phyloP scores from a whole-genome alignment of 1,284 basidiomycete genomes.

The Athelia sp. region DNA sequence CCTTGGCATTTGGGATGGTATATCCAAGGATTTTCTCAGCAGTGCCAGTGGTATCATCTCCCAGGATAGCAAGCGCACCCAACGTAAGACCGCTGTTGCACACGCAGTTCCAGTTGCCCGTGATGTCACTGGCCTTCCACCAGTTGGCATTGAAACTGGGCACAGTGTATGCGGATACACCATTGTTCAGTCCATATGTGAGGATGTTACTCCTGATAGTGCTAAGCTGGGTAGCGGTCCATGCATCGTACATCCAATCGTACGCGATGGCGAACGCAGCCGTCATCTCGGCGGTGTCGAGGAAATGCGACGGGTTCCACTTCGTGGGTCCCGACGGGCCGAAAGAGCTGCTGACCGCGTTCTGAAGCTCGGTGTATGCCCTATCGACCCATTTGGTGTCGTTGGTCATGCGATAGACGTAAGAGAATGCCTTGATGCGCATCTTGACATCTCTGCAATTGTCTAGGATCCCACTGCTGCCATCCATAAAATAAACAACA shows the following conservation, averaged over 20 bases:
- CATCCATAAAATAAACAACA: slow-evolving; percentile 75
- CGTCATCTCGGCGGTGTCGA: slow-evolving; percentile 89
- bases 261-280: slow-evolving; percentile 90
- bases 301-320: slow-evolving; percentile 92
- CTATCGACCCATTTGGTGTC: slow-evolving; percentile 87
- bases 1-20: slow-evolving; percentile 71
- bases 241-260: slow-evolving; percentile 91
- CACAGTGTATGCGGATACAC: slow-evolving; percentile 46
- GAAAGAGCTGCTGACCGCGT: slow-evolving; percentile 68
- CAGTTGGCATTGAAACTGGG: slow-evolving; percentile 44
- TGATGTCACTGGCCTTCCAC: slow-evolving; percentile 49
- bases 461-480: slow-evolving; percentile 90
- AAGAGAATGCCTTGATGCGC: slow-evolving; percentile 90
- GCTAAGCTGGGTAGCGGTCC: slow-evolving; percentile 70
- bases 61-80: slow-evolving; percentile 86
- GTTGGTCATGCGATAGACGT: slow-evolving; percentile 87
- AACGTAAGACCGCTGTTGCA: slow-evolving; percentile 90
- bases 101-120: slow-evolving; percentile 97
- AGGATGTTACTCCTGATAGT: slow-evolving; percentile 75
- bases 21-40: slow-evolving; percentile 65
- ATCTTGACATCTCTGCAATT: slow-evolving; percentile 87
- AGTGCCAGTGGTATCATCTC: slow-evolving; percentile 75
- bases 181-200: slow-evolving; percentile 71
- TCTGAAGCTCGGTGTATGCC: slow-evolving; percentile 80
- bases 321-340: slow-evolving; percentile 50